Evolutionary conservation across 345 rosid genomes (phyloP), one percentile per base, ranked within the genome.

Genomic region (Erodium maritimum): DNA sequence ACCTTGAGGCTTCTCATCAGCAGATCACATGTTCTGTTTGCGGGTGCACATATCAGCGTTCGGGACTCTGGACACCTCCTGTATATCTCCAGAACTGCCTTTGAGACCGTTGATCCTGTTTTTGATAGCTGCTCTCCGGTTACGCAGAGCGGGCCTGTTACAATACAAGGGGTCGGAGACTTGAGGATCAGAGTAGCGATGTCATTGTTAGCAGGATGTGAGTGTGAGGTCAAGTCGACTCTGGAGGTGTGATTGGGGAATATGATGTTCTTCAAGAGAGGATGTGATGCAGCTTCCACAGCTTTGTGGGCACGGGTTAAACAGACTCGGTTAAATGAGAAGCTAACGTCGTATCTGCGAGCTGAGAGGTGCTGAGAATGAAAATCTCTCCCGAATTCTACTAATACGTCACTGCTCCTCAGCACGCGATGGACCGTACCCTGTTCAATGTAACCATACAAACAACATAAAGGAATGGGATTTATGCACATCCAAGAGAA

Each of bases 301-400:
- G 80, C 83, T 57, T 75, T 71, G 58, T 71, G 77, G 55, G 72
- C 74, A 58, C 78, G 66, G 52, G 73, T 73, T 20, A 71, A 57
- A 63, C 69, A 73, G 17, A 69, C 77, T 69, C 79, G 68, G 63
- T 71, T 77, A 64, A 71, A 74, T 23, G 81, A 77, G 76, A 73
- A 73, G 65, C 71, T 65, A 55, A 77, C 61, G 48, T 77, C 68
- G 25, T 79, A 75, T 57, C 45, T 73, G 52, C 18, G 4, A 19
- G 59, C 60, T n/a, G 74, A 13, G 25, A 0, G 23, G 56, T 75
- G 74, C 63, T 70, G 78, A 34, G 45, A 55, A 51, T 60, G 56
- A 66, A 79, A 75, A 12, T 73, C 70, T 20, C 59, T 34, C 20
- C 62, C 72, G 23, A 79, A 79, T 54, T 79, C 80, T 9, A 69